Conservation (phyloP, 768 basidiomycete genomes). For the Serendipita vermifera region DNA sequence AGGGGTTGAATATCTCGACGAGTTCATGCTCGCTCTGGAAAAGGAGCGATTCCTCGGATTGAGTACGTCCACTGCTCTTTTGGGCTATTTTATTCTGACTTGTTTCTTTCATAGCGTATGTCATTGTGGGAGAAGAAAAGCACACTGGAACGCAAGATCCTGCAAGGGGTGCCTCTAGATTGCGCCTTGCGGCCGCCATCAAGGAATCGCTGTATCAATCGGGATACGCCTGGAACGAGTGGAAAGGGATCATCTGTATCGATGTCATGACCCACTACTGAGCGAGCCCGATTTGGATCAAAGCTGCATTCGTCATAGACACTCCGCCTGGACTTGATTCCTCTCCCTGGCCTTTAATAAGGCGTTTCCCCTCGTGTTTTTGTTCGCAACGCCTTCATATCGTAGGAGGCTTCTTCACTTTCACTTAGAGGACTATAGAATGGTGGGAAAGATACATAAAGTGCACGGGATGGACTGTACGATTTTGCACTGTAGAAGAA, state of each 20-base stretch:
- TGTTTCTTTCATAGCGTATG: slow-evolving; percentile 43
- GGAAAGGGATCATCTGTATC: slow-evolving; percentile 79
- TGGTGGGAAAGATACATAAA: too few species aligned
- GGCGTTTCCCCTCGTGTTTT: too few species aligned
- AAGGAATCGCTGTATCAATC: slow-evolving; percentile 86
- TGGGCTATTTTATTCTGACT: slow-evolving; percentile 9
- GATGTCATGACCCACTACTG: slow-evolving; percentile 67
- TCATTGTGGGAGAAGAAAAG: slow-evolving; percentile 91
- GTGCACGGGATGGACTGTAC: too few species aligned
- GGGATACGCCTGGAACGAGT: slow-evolving; percentile 89
- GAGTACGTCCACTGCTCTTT: slow-evolving; percentile 32
- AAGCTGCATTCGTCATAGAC: too few species aligned
- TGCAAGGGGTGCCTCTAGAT: slow-evolving; percentile 66
- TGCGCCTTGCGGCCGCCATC: slow-evolving; percentile 72
- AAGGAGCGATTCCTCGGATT: slow-evolving; percentile 78
- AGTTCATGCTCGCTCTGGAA: slow-evolving; percentile 81
- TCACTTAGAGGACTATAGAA: too few species aligned
- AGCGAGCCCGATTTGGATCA: too few species aligned
- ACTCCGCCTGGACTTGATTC: too few species aligned
- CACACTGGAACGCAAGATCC: slow-evolving; percentile 87
- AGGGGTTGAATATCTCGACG: slow-evolving; percentile 79
- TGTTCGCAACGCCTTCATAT: too few species aligned
- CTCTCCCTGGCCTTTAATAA: too few species aligned
- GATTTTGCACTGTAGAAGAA: too few species aligned
- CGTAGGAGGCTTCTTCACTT: too few species aligned